phyloP scores from a whole-genome alignment of 2,329 filamentous ascomycete genomes.

The Phialophora verrucosa region DNA sequence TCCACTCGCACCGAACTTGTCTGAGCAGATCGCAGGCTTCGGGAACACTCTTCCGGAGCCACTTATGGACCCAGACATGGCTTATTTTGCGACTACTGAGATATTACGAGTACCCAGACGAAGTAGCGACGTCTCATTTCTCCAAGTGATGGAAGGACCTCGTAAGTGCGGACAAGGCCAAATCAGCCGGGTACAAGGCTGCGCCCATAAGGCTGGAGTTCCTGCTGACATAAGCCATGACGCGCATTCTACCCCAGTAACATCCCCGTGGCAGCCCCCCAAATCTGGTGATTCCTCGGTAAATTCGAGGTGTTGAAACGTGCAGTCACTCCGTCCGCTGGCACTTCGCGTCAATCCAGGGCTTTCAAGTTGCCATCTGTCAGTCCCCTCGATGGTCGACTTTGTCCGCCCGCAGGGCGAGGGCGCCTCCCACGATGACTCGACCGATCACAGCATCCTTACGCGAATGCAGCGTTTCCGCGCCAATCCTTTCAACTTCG shows the following conservation, averaged over 20 bases:
- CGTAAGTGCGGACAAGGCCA: neutral
- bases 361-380: neutral
- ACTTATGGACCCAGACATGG: neutral
- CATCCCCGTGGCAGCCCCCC: no score
- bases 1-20: neutral
- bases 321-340: neutral
- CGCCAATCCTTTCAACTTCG: slow-evolving; percentile 73
- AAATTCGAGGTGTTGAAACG: neutral
- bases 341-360: neutral
- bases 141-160: no score
- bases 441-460: slow-evolving; percentile 49
- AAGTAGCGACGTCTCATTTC: neutral
- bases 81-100: neutral
- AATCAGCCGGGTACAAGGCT: neutral
- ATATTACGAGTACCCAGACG: no score
- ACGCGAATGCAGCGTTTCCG: slow-evolving; percentile 88
- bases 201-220: neutral
- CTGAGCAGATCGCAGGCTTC: neutral
- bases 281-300: neutral
- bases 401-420: slow-evolving; percentile 27
- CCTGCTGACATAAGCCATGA: neutral
- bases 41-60: neutral
- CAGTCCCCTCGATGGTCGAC: slow-evolving; percentile 19
- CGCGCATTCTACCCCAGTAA: neutral
- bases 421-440: slow-evolving; percentile 18